These are phyloP conservation scores for Mucor indicus DNA, from an alignment of 371 early-diverging fungal genomes.

Conservation along the genomic window DNA sequence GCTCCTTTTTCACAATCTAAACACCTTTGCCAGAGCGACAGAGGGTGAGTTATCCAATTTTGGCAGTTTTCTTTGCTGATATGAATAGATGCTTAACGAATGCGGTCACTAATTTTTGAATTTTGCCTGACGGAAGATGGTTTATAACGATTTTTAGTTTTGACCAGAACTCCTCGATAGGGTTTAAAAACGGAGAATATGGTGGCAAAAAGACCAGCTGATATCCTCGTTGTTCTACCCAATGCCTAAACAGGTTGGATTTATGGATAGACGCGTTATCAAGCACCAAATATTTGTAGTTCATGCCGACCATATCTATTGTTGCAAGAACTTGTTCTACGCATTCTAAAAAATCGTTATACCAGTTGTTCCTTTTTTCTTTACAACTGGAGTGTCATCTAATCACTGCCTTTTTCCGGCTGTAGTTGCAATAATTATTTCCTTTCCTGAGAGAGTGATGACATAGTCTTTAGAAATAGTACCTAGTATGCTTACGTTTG, in stretches of 20 bases:
- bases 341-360: background rate
- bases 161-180: constrained; percentile 21
- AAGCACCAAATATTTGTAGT: constrained; percentile 4
- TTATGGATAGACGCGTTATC: constrained; percentile 5
- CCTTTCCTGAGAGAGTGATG: too few relatives aligned
- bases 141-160: constrained; percentile 13
- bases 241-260: background rate
- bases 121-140: constrained; percentile 1
- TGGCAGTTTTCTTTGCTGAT: constrained; percentile 1
- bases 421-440: too few relatives aligned
- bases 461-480: too few relatives aligned
- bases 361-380: constrained; percentile 1
- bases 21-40: constrained; percentile 1
- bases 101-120: constrained; percentile 2
- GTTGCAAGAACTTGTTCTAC: background rate
- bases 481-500: too few relatives aligned
- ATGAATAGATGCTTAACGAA: background rate
- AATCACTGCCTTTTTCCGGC: too few relatives aligned
- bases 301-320: constrained; percentile 5
- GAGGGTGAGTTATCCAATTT: background rate
- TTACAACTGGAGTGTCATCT: background rate
- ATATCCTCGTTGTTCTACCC: constrained; percentile 1
- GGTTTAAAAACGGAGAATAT: constrained; percentile 19
- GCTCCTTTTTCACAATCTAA: constrained; percentile 1
- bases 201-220: constrained; percentile 7